Evolutionary conservation across 805 yeast genomes (phyloP), one percentile per base, ranked within the genome.

Genomic region (Naumovozyma baii): DNA sequence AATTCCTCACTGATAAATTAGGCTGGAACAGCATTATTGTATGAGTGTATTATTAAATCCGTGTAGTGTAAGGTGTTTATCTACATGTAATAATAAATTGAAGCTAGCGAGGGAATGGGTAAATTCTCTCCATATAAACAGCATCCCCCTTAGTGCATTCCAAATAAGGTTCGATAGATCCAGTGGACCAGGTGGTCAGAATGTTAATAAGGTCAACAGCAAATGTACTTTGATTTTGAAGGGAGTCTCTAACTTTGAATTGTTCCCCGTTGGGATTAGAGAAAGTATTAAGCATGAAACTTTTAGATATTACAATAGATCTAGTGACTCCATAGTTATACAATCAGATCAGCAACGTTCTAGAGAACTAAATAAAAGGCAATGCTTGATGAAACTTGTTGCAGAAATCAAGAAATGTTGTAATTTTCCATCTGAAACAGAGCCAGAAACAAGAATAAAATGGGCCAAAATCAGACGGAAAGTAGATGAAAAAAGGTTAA

Each of bases 111-210:
- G 48, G 33, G 29, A 33, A 36, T 60, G 64, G 64, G 25, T 84
- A 43, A 52, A 62, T 18, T 39, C 55, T 1, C 65, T 83, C 52
- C 69, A 74, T 49, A 60, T 65, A 38, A 43, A 52, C 15, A 39
- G 57, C 12, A 52, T 63, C 2, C 61, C 61, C 1, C 17, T 25
- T 16, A 42, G 39, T 10, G 19, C 41, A 37, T 51, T 57, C 33
- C 22, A 35, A 10, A 43, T 48, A 10, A 51, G 57, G 18, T 61
- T 45, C 38, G 62, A 57, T 40, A 59, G 88, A 42, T 72, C 92
- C 0, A 74, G 87, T 26, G 94, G 94, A 0, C 85, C 94, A 0
- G 94, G 95, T 1, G 95, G 95, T 0, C 94, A 84, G 49, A 80
- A 85, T 52, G 94, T 85, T 9, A 84, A 84, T 57, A 84, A 84